phyloP scores from a whole-genome alignment of 192 early-diverging fungal genomes.

The Coemansia guatemalensis region DNA sequence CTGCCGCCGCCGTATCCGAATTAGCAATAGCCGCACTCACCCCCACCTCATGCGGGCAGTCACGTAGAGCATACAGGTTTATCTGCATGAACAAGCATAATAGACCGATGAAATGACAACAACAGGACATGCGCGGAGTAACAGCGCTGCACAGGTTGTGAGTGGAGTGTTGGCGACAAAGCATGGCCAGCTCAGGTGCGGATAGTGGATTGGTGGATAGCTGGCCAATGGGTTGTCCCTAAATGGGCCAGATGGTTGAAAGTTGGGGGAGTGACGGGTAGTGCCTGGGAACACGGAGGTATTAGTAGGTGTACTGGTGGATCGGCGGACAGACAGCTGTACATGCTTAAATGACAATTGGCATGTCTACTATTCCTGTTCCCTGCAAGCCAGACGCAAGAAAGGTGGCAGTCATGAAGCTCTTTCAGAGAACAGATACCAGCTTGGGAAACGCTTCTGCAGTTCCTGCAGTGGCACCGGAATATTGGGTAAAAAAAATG shows the following conservation, averaged over 20 bases:
- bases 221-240: too few relatives aligned
- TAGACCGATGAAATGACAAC: not conserved
- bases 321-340: not conserved
- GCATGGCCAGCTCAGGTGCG: not conserved
- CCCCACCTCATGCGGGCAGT: not conserved
- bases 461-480: not conserved
- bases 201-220: not conserved
- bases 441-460: not conserved
- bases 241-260: not conserved
- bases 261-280: not conserved
- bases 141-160: not conserved
- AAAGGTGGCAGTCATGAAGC: not conserved
- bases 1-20: not conserved
- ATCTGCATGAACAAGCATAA: not conserved
- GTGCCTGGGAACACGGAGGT: not conserved
- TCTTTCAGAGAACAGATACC: not conserved
- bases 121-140: not conserved
- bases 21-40: not conserved
- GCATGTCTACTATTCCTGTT: not conserved
- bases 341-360: not conserved
- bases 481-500: not conserved
- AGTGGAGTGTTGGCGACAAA: not conserved
- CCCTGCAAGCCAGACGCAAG: not conserved
- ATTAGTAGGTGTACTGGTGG: not conserved
- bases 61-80: not conserved